A percentile compares a stretch with the other conserved stretches of the same genome.
These are phyloP conservation scores for Vitis rupestris DNA, from an alignment of 164 flowering plant genomes.

Conservation along the genomic window DNA sequence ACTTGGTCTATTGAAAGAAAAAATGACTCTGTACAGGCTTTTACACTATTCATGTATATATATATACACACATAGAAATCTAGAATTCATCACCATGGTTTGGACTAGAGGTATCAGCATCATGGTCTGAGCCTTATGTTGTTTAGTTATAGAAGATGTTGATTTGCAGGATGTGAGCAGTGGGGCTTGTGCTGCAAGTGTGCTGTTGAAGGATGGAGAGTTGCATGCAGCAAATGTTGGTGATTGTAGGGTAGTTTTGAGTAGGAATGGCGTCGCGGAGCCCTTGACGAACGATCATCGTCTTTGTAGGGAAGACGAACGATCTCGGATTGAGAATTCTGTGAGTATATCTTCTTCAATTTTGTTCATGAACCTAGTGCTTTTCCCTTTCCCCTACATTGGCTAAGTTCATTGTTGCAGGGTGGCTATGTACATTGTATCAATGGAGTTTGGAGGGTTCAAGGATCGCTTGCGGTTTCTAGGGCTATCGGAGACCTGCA, in stretches of 20 bases:
- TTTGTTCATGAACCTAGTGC: too few relatives aligned
- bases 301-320: constrained; percentile 34
- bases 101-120: too few relatives aligned
- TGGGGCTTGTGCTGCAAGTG: constrained; percentile 58
- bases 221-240: constrained; percentile 49
- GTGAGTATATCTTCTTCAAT: constrained; percentile 22
- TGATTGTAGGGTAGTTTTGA: constrained; percentile 58
- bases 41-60: background rate
- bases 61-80: too few relatives aligned
- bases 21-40: background rate
- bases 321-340: constrained; percentile 34
- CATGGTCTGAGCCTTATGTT: background rate
- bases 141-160: background rate
- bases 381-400: too few relatives aligned
- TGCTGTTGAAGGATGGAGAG: constrained; percentile 35
- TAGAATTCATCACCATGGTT: too few relatives aligned
- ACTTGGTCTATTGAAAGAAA: background rate
- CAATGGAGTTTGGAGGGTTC: constrained; percentile 56
- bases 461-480: constrained; percentile 59
- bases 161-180: constrained; percentile 37
- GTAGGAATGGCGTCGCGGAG: constrained; percentile 47
- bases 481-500: constrained; percentile 57
- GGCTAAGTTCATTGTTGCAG: constrained; percentile 18
- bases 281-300: constrained; percentile 50
- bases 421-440: constrained; percentile 44